A percentile compares a stretch with the other conserved stretches of the same genome.
Evolutionary conservation across 1,139 yeast species (phyloP).

Genomic region (Debaryomycetaceae sp.): DNA sequence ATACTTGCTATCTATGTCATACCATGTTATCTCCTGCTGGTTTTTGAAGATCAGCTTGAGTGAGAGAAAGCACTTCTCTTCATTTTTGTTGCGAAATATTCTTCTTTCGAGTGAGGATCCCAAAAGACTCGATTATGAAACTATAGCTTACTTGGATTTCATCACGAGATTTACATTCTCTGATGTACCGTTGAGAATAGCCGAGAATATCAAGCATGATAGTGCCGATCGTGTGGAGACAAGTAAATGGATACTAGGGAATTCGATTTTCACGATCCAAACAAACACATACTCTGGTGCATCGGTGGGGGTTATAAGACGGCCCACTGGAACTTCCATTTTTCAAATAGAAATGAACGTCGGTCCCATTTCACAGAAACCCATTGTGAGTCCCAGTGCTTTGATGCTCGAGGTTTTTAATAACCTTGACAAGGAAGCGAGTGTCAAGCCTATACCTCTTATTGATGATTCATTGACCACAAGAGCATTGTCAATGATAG

Average conservation of each 20-base stretch:
- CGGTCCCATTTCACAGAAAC: conserved; percentile 1
- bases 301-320: conserved; percentile 50
- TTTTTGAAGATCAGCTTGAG: conserved; percentile 59
- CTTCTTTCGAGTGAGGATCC: conserved; percentile 31
- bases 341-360: neutral
- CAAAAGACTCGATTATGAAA: conserved; percentile 45
- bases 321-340: conserved; percentile 59
- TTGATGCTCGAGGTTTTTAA: conserved; percentile 31
- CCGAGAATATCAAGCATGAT: conserved; percentile 16
- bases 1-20: conserved; percentile 62
- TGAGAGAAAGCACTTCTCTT: conserved; percentile 58
- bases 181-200: conserved; percentile 54
- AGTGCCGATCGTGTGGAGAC: conserved; percentile 10
- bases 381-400: conserved; percentile 22
- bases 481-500: conserved; percentile 64
- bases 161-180: conserved; percentile 65
- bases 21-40: conserved; percentile 70
- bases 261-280: conserved; percentile 53
- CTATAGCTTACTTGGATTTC: conserved; percentile 65
- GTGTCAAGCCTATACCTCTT: conserved; percentile 33
- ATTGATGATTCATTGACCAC: conserved; percentile 47
- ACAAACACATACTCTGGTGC: conserved; percentile 53
- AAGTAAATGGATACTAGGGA: conserved; percentile 61
- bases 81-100: conserved; percentile 61
- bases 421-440: conserved; percentile 16